A percentile compares a stretch with the other conserved stretches of the same genome.
Evolutionary conservation across 2,329 filamentous ascomycete genomes (phyloP).

Genomic region (Coniosporium tulheliwenetii): DNA sequence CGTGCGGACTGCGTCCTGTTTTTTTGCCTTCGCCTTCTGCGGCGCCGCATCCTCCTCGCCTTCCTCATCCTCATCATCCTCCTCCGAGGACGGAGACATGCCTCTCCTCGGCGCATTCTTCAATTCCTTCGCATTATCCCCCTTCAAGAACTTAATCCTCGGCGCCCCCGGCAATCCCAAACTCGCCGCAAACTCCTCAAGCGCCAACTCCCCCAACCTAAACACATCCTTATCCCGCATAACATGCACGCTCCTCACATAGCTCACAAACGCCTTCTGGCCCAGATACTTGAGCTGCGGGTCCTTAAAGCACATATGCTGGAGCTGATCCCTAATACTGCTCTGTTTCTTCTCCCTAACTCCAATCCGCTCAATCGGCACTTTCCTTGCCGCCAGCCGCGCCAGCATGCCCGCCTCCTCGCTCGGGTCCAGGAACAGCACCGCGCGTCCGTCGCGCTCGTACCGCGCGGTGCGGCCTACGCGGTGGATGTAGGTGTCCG

Average conservation of each 20-base stretch:
- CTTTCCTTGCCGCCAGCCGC: conserved; percentile 73
- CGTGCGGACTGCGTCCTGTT: conserved; percentile 64
- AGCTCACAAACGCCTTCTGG: conserved; percentile 90
- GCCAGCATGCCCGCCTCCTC: conserved; percentile 88
- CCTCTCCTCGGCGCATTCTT: conserved; percentile 71
- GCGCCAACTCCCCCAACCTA: conserved; percentile 62
- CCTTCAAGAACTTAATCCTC: conserved; percentile 84
- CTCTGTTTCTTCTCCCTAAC: conserved; percentile 80
- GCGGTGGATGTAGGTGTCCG: conserved; percentile 93
- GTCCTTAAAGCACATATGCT: conserved; percentile 93
- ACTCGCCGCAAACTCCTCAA: conserved; percentile 75
- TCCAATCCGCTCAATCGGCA: conserved; percentile 75
- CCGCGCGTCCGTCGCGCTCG: conserved; percentile 71
- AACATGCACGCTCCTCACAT: conserved; percentile 68
- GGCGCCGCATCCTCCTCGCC: conserved; percentile 26
- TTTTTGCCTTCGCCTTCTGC: conserved; percentile 28
- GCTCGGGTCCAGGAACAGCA: conserved; percentile 80
- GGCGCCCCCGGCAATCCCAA: conserved; percentile 82
- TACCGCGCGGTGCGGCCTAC: conserved; percentile 92
- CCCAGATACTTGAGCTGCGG: conserved; percentile 87
- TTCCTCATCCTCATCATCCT: conserved; percentile 41
- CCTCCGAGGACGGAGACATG: conserved; percentile 22
- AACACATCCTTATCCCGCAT: conserved; percentile 91
- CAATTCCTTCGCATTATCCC: conserved; percentile 67
- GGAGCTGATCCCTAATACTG: conserved; percentile 68